These are phyloP conservation scores for Fraxinus cuspidata DNA, from an alignment of 257 asterid species.

Conservation along the genomic window DNA sequence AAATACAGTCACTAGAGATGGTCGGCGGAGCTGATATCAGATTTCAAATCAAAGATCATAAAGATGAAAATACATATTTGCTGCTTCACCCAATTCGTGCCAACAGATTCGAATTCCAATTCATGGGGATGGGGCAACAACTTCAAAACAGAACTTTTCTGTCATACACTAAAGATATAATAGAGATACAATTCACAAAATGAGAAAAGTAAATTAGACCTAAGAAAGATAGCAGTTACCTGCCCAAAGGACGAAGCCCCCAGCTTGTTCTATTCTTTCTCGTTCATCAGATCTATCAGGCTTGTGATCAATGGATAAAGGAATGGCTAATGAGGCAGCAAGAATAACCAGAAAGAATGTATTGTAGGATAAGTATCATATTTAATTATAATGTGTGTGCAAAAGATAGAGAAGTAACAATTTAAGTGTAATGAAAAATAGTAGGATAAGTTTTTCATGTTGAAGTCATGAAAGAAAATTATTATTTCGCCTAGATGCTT, in stretches of 20 bases:
- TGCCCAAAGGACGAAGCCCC: constrained; percentile 81
- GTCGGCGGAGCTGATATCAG: not conserved
- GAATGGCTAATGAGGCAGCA: constrained; percentile 52
- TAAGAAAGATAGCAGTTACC: constrained; percentile 39
- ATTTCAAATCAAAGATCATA: not conserved
- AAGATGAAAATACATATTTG: not conserved
- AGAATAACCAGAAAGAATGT: constrained; percentile 11
- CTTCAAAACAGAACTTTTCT: not conserved
- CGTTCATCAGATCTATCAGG: constrained; percentile 89
- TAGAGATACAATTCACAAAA: not conserved
- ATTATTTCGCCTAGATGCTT: not conserved
- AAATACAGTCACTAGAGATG: not conserved
- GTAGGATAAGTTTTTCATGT: not conserved
- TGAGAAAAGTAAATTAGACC: not conserved
- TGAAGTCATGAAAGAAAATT: not conserved
- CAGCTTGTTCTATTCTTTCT: constrained; percentile 82
- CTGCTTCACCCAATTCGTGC: not conserved
- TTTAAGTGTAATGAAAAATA: not conserved
- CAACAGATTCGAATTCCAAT: not conserved
- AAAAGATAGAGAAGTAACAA: not conserved
- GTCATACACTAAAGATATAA: not conserved
- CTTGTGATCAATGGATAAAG: constrained; percentile 80
- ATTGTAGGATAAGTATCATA: not conserved
- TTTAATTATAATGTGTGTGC: not conserved
- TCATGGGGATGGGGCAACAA: not conserved